A percentile compares a stretch with the other conserved stretches of the same genome.
phyloP scores from a whole-genome alignment of 345 rosid species.

The Psidium guajava region DNA sequence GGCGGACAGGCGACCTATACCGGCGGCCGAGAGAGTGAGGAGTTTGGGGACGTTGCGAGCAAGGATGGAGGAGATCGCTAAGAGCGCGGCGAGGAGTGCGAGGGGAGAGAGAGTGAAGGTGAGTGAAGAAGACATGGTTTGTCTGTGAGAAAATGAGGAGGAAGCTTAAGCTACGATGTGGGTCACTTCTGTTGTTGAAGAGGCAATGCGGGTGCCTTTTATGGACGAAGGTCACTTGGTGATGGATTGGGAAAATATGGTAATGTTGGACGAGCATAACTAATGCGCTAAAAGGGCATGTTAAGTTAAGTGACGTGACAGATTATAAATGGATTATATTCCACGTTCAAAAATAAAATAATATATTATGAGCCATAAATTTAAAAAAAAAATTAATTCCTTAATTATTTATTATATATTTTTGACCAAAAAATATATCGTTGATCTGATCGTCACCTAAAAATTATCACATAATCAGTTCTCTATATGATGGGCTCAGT shows the following conservation, averaged over 20 bases:
- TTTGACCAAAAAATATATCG: no score
- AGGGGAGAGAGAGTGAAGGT: background rate
- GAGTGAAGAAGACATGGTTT: background rate
- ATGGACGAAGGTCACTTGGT: background rate
- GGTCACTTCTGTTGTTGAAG: background rate
- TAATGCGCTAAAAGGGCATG: background rate
- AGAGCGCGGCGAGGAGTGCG: background rate
- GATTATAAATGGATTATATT: no score
- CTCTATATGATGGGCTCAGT: no score
- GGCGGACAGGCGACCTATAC: background rate
- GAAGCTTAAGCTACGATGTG: background rate
- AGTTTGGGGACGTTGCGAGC: background rate
- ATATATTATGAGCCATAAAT: no score
- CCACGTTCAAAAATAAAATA: no score
- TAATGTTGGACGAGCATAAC: background rate
- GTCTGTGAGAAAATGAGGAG: background rate
- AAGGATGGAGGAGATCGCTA: background rate
- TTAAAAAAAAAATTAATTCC: no score
- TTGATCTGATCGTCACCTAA: no score
- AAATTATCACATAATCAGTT: no score
- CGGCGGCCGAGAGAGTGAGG: background rate
- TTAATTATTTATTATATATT: no score
- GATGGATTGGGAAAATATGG: background rate
- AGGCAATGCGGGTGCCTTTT: background rate
- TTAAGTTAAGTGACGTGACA: background rate